Conservation (phyloP, 2,329 filamentous ascomycete species). For the Elsinoe perseae region DNA sequence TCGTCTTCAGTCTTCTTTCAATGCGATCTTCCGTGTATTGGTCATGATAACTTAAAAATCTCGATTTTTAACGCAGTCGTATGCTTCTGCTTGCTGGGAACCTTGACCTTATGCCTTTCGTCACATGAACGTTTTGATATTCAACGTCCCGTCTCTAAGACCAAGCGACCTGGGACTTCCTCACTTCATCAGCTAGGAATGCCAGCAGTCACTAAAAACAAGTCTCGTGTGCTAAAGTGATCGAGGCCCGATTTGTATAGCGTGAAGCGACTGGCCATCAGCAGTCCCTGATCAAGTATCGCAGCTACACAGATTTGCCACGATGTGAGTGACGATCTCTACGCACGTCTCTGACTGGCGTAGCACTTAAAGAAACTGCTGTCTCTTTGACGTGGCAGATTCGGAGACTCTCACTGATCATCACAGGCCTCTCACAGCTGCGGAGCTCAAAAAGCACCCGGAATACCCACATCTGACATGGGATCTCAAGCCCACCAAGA, state of each 20-base stretch:
- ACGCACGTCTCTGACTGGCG: no score
- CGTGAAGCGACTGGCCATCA: background rate
- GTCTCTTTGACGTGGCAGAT: background rate
- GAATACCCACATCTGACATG: constrained; percentile 61
- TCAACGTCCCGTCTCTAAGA: background rate
- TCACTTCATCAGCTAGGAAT: background rate
- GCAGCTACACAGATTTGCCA: no score
- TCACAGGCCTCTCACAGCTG: constrained; percentile 39
- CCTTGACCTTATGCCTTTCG: background rate
- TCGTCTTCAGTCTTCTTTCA: background rate
- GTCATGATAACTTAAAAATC: no score
- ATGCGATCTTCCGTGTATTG: background rate
- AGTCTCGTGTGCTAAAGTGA: no score
- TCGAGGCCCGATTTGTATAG: background rate
- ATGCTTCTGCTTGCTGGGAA: background rate
- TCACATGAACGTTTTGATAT: constrained; percentile 2
- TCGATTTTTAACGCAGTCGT: no score
- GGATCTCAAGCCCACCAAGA: constrained; percentile 58
- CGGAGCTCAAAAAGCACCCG: constrained; percentile 56
- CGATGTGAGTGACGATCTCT: no score
- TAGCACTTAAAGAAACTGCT: no score
- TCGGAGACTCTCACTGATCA: no score
- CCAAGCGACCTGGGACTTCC: background rate
- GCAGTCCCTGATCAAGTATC: no score
- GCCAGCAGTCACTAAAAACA: background rate